Percentiles rank a stretch among this genome's conserved stretches.
phyloP scores from a whole-genome alignment of 345 rosid species.

The Linum trigynum region DNA sequence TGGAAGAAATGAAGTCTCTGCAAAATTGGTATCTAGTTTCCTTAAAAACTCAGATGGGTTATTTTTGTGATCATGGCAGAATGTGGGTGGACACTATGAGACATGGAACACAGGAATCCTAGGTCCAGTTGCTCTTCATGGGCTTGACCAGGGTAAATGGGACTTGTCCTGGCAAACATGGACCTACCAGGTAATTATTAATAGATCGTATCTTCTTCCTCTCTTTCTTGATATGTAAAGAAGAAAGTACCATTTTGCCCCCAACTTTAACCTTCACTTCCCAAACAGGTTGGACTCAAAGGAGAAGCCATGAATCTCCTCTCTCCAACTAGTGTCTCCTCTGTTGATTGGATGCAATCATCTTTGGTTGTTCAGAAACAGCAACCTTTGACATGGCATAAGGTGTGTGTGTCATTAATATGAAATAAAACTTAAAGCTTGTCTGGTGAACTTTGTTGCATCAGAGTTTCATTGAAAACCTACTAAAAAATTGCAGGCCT shows the following conservation, averaged over 20 bases:
- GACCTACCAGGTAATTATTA: slow-evolving; percentile 64
- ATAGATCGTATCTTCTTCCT: background rate
- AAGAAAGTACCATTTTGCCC: slow-evolving; percentile 3
- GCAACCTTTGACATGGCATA: slow-evolving; percentile 94
- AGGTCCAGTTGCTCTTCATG: slow-evolving; percentile 91
- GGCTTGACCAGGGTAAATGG: slow-evolving; percentile 78
- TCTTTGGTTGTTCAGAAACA: slow-evolving; percentile 44
- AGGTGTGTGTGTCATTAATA: slow-evolving; percentile 33
- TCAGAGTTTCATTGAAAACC: background rate
- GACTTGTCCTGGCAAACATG: slow-evolving; percentile 92
- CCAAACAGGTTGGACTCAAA: slow-evolving; percentile 80
- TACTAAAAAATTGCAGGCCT: slow-evolving; percentile 35
- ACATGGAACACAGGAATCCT: slow-evolving; percentile 90
- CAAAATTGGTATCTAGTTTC: background rate
- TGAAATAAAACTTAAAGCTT: background rate
- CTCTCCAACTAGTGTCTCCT: slow-evolving; percentile 22
- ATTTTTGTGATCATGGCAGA: slow-evolving; percentile 31
- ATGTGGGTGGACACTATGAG: slow-evolving; percentile 94
- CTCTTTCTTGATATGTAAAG: background rate
- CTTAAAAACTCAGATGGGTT: background rate
- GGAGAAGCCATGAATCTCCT: slow-evolving; percentile 60
- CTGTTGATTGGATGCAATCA: slow-evolving; percentile 21
- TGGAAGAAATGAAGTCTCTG: no score
- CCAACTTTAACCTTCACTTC: slow-evolving; percentile 2
- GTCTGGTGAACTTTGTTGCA: background rate